These are phyloP conservation scores for Cercospora zeae-maydis DNA, from an alignment of 2,329 filamentous ascomycete species.

Conservation along the genomic window DNA sequence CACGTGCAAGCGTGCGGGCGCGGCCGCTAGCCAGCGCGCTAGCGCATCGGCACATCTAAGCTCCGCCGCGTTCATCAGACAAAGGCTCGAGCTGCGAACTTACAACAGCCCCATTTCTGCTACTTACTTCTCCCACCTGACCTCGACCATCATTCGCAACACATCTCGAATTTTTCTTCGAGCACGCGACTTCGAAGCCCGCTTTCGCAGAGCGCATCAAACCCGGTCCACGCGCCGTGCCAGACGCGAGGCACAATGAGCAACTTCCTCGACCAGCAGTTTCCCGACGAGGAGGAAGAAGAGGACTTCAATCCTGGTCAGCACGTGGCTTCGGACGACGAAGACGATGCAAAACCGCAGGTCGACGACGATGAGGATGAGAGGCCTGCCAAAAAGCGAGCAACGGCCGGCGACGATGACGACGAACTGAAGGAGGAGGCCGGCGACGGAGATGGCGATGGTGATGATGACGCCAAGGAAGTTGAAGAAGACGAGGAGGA, in stretches of 20 bases:
- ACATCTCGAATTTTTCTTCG: background rate
- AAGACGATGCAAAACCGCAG: slow-evolving; percentile 43
- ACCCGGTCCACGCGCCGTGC: background rate
- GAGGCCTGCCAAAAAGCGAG: slow-evolving; percentile 7
- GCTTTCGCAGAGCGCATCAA: background rate
- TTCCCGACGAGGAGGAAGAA: slow-evolving; percentile 64
- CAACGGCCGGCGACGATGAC: slow-evolving; percentile 41
- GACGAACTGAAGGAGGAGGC: slow-evolving; percentile 50
- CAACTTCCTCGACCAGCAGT: slow-evolving; percentile 49
- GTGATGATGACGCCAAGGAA: slow-evolving; percentile 21
- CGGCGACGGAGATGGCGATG: slow-evolving; percentile 46
- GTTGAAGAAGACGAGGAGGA: slow-evolving; percentile 60
- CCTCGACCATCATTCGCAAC: background rate
- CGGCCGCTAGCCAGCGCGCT: background rate
- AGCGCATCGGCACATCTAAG: background rate
- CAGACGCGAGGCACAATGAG: slow-evolving; percentile 31
- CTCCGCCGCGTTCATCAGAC: background rate
- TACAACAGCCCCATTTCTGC: background rate
- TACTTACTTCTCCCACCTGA: background rate
- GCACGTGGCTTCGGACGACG: slow-evolving; percentile 69
- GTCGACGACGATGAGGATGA: slow-evolving; percentile 38
- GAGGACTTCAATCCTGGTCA: slow-evolving; percentile 87
- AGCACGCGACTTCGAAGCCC: background rate
- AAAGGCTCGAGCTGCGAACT: background rate
- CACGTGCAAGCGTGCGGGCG: slow-evolving; percentile 1